A percentile compares a stretch with the other conserved stretches of the same genome.
These are phyloP conservation scores for Taxawa tesnikishii DNA, from an alignment of 2,329 filamentous ascomycete species.

Conservation along the genomic window DNA sequence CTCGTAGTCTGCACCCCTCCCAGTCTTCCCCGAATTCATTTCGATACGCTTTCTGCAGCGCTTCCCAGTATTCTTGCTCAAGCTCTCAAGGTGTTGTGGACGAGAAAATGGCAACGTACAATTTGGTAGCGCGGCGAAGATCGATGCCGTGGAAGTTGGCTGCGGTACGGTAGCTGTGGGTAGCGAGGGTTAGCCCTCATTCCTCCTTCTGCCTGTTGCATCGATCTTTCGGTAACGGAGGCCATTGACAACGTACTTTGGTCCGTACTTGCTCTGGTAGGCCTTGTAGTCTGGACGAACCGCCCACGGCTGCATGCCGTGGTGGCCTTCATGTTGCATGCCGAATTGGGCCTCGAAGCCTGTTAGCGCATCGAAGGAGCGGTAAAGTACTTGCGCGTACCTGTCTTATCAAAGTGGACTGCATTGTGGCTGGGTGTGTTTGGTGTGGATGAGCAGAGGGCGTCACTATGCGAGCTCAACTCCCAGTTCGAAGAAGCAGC, in stretches of 20 bases:
- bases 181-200: constrained; percentile 5
- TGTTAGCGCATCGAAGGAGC: constrained; percentile 5
- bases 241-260: constrained; percentile 35
- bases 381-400: constrained; percentile 9
- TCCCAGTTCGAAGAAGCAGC: too few species aligned
- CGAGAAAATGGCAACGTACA: constrained; percentile 26
- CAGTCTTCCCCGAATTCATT: too few species aligned
- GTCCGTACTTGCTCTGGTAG: constrained; percentile 45
- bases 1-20: too few species aligned
- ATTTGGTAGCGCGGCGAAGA: constrained; percentile 25
- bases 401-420: constrained; percentile 16
- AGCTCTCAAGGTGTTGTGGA: neutral
- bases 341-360: constrained; percentile 12
- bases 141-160: constrained; percentile 39
- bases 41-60: too few species aligned
- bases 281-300: constrained; percentile 30
- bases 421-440: constrained; percentile 12
- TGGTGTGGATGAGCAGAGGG: too few species aligned
- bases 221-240: neutral
- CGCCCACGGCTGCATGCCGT: constrained; percentile 20
- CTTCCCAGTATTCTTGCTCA: too few species aligned
- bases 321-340: constrained; percentile 11
- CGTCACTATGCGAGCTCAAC: too few species aligned
- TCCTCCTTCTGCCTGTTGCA: constrained; percentile 3
- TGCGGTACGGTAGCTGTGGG: constrained; percentile 36